Base-by-base conservation (phyloP, 139 green algal genomes). In the Micractinium sp. region DNA sequence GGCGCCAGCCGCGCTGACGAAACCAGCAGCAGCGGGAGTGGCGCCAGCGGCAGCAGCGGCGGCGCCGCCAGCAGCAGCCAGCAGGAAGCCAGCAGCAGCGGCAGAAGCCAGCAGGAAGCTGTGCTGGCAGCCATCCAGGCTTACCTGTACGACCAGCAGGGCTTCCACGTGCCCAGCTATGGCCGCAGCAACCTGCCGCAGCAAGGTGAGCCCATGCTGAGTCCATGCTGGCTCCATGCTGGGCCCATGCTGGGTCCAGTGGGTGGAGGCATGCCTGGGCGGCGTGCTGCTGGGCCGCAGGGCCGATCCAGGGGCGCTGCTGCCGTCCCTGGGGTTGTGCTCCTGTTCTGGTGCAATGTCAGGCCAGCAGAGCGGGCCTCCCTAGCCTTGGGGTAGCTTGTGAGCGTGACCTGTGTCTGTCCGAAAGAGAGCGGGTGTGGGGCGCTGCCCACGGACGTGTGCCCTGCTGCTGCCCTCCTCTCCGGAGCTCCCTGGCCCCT, bases 181-280 rank as follows among this genome's bases (percentile, higher is more conserved):
- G 81, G 81, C 9, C 71, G 71, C 71, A 82, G 41, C 85, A 53
- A 47, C 31, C 39, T 88, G 85, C 85, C 85, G 31, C 67, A 27
- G 23, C 9, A 53, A 71, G 84, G 84, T 88, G 39, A 27, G 69
- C 0, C 9, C 7, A 29, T 38, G 12, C 3, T 71, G 18, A n/a
- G 25, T n/a, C 20, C 7, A 36, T 20, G 12, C 9, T n/a, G n/a
- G n/a, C n/a, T n/a, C n/a, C 74, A 25, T 41, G 38, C 12, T 23
- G n/a, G 7, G 13, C 5, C 74, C 71, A 78, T 35, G 71, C 19
- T 35, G 25, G 71, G 71, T 18, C 5, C 14, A 22, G 71, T 31
- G 33, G 5, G 29, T 35, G n/a, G n/a, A n/a, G n/a, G n/a, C n/a
- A n/a, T n/a, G n/a, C n/a, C n/a, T n/a, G n/a, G n/a, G n/a, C n/a